Base-by-base conservation (phyloP, 2,329 filamentous ascomycete genomes). In the Aspergillus arachidicola region DNA sequence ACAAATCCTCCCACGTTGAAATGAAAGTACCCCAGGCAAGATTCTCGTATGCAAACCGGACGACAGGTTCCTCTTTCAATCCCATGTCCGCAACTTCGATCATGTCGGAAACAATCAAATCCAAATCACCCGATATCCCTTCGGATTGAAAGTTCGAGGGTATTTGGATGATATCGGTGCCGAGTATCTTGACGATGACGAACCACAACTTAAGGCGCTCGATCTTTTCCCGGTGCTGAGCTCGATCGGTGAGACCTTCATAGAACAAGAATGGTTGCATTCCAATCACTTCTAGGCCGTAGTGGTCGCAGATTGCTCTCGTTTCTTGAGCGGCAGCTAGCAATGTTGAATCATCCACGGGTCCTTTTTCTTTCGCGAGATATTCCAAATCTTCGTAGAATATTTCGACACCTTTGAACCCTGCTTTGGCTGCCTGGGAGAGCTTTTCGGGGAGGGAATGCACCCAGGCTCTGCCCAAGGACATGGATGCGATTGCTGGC, bases 251-350 rank as follows among this genome's bases (percentile, higher is more conserved):
- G 0, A 93, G 82, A 1, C 91, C 91, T 68, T 93, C 91, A 76
- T 91, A 93, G 76, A 92, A 86, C 79, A 87, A 85, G 73, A 94
- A 93, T 0, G 92, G 91, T 71, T 93, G 91, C 1, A 94, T 82
- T 64, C 86, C 88, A 66, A 79, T 66, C 19, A 79, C 73, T 6
- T 67, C 57, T 2, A 79, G 63, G 12, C 58, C 41, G 9, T 65
- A 30, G 1, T 32, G 11, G 41, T 72, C 62, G 63, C 75, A 78
- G 30, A 91, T 80, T 0, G 78, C 69, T n/a, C 81, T 80, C 62
- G 91, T 84, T 23, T 84, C 77, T 3, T 77, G 73, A 30, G 91
- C 89, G 1, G 89, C 90, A 6, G 80, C 72, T 23, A 91, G 69
- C 45, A 88, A 82, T 67, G 82, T 83, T 11, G 80, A 71, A 16